phyloP scores from a whole-genome alignment of 495 filamentous ascomycete species.

The Aspergillus hancockii region DNA sequence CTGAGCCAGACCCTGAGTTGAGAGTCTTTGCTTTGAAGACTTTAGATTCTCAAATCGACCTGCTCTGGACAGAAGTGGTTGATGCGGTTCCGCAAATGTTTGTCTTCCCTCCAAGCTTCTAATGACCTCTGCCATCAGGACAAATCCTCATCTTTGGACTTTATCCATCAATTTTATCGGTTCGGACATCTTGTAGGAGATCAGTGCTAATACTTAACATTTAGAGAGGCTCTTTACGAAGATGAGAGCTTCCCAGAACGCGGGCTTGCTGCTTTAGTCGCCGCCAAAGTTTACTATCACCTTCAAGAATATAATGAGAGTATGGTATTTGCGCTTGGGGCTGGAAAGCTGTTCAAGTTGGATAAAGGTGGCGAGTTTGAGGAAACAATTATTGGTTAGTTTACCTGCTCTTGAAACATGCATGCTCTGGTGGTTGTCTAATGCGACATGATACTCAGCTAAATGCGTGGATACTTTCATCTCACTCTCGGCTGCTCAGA shows the following conservation, averaged over 20 bases:
- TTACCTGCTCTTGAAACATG: neutral
- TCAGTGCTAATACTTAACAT: conserved; percentile 22
- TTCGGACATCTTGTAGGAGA: neutral
- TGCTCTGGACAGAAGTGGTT: conserved; percentile 96
- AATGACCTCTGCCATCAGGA: neutral
- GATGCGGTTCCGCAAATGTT: conserved; percentile 91
- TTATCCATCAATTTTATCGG: neutral
- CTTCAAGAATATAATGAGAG: conserved; percentile 98
- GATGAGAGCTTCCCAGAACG: conserved; percentile 93
- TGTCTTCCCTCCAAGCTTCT: conserved; percentile 33
- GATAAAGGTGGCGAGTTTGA: conserved; percentile 93
- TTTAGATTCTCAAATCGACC: conserved; percentile 92
- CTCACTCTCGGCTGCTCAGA: conserved; percentile 71
- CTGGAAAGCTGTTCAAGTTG: conserved; percentile 92
- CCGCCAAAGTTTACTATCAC: conserved; percentile 98
- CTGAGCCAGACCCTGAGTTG: conserved; percentile 89
- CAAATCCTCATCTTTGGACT: neutral
- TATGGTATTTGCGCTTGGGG: conserved; percentile 96
- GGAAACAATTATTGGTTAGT: conserved; percentile 86
- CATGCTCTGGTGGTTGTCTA: conserved; percentile 8
- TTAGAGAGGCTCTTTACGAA: conserved; percentile 94
- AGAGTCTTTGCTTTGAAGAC: conserved; percentile 91
- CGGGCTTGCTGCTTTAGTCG: conserved; percentile 89
- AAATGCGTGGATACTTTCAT: conserved; percentile 99
- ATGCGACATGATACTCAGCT: conserved; percentile 43